Conservation (phyloP, 495 filamentous ascomycete genomes). For the Aspergillus biplanus region DNA sequence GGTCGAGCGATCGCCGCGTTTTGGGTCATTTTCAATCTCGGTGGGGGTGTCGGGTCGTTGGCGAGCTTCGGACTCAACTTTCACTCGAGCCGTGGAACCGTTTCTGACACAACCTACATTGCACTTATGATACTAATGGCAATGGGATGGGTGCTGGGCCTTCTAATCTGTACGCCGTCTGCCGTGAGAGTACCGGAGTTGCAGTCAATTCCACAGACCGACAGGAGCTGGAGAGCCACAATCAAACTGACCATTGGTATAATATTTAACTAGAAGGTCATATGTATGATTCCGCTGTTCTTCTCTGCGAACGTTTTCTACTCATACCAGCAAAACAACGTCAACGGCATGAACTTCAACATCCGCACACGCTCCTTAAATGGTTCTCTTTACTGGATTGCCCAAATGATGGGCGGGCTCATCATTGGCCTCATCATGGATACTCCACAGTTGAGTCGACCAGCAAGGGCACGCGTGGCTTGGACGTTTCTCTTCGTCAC, state of each 20-base stretch:
- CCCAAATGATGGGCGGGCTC: slow-evolving; percentile 57
- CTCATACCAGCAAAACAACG: slow-evolving; percentile 68
- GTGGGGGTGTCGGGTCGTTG: slow-evolving; percentile 54
- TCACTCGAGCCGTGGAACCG: slow-evolving; percentile 45
- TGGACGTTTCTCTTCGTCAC: slow-evolving; percentile 51
- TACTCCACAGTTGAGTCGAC: slow-evolving; percentile 40
- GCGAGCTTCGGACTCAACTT: slow-evolving; percentile 53
- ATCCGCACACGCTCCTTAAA: slow-evolving; percentile 55
- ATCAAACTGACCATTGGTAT: slow-evolving; percentile 12
- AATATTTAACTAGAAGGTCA: slow-evolving; percentile 42
- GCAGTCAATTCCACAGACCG: background rate
- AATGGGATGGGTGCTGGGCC: slow-evolving; percentile 49
- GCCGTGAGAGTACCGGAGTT: slow-evolving; percentile 49
- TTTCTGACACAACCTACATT: slow-evolving; percentile 50
- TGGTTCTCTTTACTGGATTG: slow-evolving; percentile 56
- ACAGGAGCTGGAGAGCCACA: background rate
- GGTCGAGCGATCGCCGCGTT: slow-evolving; percentile 55
- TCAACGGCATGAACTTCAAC: slow-evolving; percentile 55
- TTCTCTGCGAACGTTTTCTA: slow-evolving; percentile 79
- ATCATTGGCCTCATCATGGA: slow-evolving; percentile 55
- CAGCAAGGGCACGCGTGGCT: slow-evolving; percentile 43
- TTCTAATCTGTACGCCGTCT: slow-evolving; percentile 54
- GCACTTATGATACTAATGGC: slow-evolving; percentile 47
- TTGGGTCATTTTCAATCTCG: slow-evolving; percentile 61
- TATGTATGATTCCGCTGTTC: slow-evolving; percentile 56